A percentile compares a stretch with the other conserved stretches of the same genome.
phyloP scores from a whole-genome alignment of 352 stramenopile genomes.

The Globisporangium nagaii region DNA sequence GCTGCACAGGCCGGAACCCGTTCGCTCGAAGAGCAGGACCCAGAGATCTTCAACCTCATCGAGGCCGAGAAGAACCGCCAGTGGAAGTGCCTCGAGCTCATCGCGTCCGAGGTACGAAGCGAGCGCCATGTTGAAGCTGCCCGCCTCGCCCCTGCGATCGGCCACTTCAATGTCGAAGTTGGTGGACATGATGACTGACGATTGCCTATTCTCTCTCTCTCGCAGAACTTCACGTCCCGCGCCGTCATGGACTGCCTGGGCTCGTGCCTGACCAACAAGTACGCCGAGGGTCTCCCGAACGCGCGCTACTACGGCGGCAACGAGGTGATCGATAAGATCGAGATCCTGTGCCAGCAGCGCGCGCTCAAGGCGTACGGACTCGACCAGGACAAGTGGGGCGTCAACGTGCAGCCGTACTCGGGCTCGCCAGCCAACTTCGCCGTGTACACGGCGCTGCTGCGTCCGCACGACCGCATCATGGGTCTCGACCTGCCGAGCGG shows the following conservation, averaged over 20 bases:
- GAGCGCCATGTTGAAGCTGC: neutral
- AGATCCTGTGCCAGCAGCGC: conserved; percentile 93
- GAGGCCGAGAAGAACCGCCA: conserved; percentile 98
- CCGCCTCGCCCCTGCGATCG: too few relatives aligned
- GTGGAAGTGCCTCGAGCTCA: conserved; percentile 97
- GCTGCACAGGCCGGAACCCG: conserved; percentile 47
- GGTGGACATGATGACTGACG: conserved; percentile 1
- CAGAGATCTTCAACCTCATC: conserved; percentile 98
- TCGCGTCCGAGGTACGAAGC: conserved; percentile 90
- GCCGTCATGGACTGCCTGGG: conserved; percentile 99
- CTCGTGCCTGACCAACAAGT: conserved; percentile 99
- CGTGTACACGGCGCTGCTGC: conserved; percentile 97
- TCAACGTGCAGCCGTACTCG: conserved; percentile 99
- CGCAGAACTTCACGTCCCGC: conserved; percentile 96
- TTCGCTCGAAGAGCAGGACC: conserved; percentile 93
- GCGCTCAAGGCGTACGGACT: conserved; percentile 93
- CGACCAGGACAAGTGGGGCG: conserved; percentile 93
- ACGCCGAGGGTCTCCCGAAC: conserved; percentile 95
- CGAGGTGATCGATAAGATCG: conserved; percentile 96
- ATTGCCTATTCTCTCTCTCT: neutral
- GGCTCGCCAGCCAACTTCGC: conserved; percentile 98
- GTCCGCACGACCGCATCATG: conserved; percentile 99
- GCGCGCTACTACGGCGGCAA: conserved; percentile 98
- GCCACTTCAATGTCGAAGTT: conserved; percentile 11
- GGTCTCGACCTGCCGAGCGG: conserved; percentile 97